Base-by-base conservation (phyloP, 345 rosid species). In the Reutealis trisperma region DNA sequence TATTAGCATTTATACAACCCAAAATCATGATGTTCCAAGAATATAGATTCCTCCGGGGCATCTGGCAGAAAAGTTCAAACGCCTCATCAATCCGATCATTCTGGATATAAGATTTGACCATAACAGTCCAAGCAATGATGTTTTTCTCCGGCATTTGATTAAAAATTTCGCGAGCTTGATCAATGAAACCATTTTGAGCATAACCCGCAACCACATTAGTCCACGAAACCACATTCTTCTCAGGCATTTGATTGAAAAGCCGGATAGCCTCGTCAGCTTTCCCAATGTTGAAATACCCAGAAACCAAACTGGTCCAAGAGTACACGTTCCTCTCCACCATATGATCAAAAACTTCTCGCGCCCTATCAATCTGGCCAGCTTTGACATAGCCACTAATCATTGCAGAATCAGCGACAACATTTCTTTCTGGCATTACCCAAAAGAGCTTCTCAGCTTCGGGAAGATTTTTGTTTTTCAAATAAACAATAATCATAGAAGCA, bases 101-200 rank as follows among this genome's bases (percentile, higher is more conserved):
- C 54, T 87, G 82, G 58, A 84, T 52, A 47, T 81, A 87, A 75
- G 75, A 78, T 73, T 83, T 84, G 63, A 87, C 80, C 87, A 82
- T 83, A 8, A 82, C 82, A 11, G 84, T 87, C 86, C 89, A 87
- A 32, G 89, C 77, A 66, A 84, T 74, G 11, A 83, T 76, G 64
- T 83, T 83, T 82, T 72, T 87, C 68, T 81, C 82, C 0, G 63
- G 74, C 74, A 71, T 71, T 54, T 37, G 63, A 71, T 71, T 1
- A 34, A 71, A 71, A 55, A 71, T 54, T 32, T 54, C 63, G 32
- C 74, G 27, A 19, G 74, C 74, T 54, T 55, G 21, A 55, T 71
- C 74, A 54, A 71, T 21, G 1, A 10, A 41, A 71, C 74, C 74
- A 71, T 71, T 71, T 32, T 71, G 63, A 32, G 74, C 74, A 71